These are phyloP conservation scores for Teunomyces panamensis DNA, from an alignment of 805 yeast species.

Conservation along the genomic window DNA sequence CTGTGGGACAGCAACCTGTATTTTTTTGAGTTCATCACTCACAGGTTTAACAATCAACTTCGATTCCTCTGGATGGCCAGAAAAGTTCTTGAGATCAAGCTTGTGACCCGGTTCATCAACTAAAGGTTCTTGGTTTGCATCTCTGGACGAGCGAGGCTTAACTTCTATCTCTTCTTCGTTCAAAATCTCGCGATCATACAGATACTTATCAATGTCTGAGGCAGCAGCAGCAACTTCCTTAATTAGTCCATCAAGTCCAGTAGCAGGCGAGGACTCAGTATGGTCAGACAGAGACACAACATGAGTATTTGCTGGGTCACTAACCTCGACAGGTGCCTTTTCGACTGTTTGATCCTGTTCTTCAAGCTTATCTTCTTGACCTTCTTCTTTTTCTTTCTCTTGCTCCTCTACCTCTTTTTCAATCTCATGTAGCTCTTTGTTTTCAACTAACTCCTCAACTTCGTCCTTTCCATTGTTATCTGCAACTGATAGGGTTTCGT, in stretches of 20 bases:
- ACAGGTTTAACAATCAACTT: neutral
- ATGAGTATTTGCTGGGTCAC: neutral
- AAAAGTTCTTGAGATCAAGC: neutral
- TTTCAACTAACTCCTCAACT: neutral
- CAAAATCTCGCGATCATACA: neutral
- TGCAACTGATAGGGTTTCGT: neutral
- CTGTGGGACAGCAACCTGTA: neutral
- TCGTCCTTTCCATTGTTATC: neutral
- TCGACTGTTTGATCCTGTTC: too few species aligned
- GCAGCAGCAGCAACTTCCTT: neutral
- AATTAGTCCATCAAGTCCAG: neutral
- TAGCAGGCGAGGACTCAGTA: neutral
- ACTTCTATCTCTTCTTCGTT: neutral
- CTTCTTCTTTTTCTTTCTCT: too few species aligned
- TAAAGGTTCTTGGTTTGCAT: neutral
- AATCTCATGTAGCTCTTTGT: neutral
- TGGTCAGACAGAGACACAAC: neutral
- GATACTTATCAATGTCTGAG: neutral
- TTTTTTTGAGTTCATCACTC: neutral
- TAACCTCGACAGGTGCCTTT: neutral
- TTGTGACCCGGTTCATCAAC: neutral
- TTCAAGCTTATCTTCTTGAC: too few species aligned
- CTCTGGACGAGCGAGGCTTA: neutral
- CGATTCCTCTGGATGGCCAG: neutral
- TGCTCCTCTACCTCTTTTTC: too few species aligned